Conservation (phyloP, 2,329 filamentous ascomycete genomes). For the Diaporthe helianthi region DNA sequence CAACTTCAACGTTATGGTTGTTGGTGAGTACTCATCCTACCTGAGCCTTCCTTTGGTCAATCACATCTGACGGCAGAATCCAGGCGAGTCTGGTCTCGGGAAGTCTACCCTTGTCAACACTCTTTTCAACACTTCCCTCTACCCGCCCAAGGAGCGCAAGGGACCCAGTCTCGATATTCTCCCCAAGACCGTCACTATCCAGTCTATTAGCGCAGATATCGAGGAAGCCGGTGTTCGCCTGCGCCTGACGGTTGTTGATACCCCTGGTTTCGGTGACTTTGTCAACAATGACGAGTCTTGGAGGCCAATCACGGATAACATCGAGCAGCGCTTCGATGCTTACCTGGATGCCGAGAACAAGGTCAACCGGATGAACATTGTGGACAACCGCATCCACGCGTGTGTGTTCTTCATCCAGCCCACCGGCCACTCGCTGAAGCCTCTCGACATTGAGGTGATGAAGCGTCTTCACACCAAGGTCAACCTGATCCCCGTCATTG, state of each 20-base stretch:
- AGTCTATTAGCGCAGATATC: slow-evolving; percentile 95
- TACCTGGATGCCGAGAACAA: slow-evolving; percentile 99
- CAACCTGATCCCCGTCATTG: slow-evolving; percentile 98
- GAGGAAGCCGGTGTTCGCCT: slow-evolving; percentile 98
- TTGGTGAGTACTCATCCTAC: slow-evolving; percentile 70
- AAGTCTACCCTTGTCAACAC: slow-evolving; percentile 99
- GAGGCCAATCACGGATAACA: slow-evolving; percentile 99
- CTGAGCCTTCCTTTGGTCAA: background rate
- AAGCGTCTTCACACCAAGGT: slow-evolving; percentile 99
- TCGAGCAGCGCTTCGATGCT: slow-evolving; percentile 97
- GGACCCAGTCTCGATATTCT: slow-evolving; percentile 97
- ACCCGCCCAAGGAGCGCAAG: slow-evolving; percentile 98
- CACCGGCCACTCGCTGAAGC: slow-evolving; percentile 97
- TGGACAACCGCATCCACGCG: slow-evolving; percentile 98
- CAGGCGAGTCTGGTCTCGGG: slow-evolving; percentile 98
- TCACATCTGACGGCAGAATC: slow-evolving; percentile 28
- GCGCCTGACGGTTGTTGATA: slow-evolving; percentile 95
- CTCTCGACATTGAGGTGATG: slow-evolving; percentile 99
- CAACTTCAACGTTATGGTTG: slow-evolving; percentile 99
- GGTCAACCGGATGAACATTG: slow-evolving; percentile 99
- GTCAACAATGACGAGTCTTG: slow-evolving; percentile 99
- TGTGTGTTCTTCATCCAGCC: slow-evolving; percentile 99
- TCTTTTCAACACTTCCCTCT: slow-evolving; percentile 98
- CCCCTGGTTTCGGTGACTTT: slow-evolving; percentile 97
- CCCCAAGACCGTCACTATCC: slow-evolving; percentile 95